Evolutionary conservation across 345 rosid genomes (phyloP).

Genomic region (Boechera retrofracta): DNA sequence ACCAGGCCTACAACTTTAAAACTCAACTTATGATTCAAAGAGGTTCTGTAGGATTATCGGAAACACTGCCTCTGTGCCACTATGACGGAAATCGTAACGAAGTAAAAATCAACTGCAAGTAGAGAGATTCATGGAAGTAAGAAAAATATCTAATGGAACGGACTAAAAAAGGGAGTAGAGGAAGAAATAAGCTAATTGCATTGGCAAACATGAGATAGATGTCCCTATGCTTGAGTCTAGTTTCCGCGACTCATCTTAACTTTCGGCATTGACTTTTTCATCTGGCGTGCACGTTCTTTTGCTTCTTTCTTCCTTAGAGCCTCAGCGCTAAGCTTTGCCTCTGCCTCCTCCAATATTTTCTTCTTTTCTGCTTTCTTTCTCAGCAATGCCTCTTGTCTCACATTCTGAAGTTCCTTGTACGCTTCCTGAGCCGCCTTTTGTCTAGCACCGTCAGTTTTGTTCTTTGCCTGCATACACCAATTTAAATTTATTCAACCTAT

Average conservation of each 20-base stretch:
- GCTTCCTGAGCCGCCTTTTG: slow-evolving; percentile 89
- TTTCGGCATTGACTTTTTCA: slow-evolving; percentile 80
- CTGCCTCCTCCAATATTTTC: slow-evolving; percentile 82
- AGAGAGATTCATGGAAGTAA: slow-evolving; percentile 4
- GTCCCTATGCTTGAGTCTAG: slow-evolving; percentile 46
- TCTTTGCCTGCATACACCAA: slow-evolving; percentile 61
- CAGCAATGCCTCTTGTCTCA: slow-evolving; percentile 93
- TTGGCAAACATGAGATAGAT: slow-evolving; percentile 19
- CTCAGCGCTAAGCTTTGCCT: slow-evolving; percentile 86
- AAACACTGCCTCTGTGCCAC: slow-evolving; percentile 29
- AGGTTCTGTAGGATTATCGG: slow-evolving; percentile 21
- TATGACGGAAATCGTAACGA: slow-evolving; percentile 1
- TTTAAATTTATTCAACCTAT: neutral
- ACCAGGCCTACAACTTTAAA: slow-evolving; percentile 16
- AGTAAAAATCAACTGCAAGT: slow-evolving; percentile 26
- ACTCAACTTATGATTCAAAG: slow-evolving; percentile 12
- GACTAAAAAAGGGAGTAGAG: slow-evolving; percentile 14
- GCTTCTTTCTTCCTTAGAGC: slow-evolving; percentile 83
- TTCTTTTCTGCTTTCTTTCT: slow-evolving; percentile 84
- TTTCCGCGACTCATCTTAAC: slow-evolving; percentile 81
- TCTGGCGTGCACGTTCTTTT: slow-evolving; percentile 83
- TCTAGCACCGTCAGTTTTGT: slow-evolving; percentile 84
- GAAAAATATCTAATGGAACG: slow-evolving; percentile 20
- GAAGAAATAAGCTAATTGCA: slow-evolving; percentile 15
- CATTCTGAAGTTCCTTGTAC: slow-evolving; percentile 82